Evolutionary conservation across 257 asterid genomes (phyloP).

Genomic region (Solanum sparsipilum): DNA sequence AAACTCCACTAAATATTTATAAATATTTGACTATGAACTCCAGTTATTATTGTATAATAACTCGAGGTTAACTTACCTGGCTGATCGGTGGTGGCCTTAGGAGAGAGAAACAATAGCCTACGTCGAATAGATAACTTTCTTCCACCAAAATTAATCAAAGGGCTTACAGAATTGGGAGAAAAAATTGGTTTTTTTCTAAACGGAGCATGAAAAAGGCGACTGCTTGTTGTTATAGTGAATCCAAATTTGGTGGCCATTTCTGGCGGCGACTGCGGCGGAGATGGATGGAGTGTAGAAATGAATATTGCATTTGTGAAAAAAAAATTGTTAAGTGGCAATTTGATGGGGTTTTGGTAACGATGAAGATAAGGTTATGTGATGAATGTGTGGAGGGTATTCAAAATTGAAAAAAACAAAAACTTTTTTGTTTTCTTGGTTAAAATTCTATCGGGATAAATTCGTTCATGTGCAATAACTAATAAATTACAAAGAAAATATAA

Average conservation of each 20-base stretch:
- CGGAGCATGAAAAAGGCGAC: slow-evolving; percentile 32
- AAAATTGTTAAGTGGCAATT: slow-evolving; percentile 2
- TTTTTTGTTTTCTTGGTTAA: background rate
- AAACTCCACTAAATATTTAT: background rate
- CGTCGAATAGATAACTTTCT: slow-evolving; percentile 22
- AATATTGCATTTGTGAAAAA: slow-evolving; percentile 23
- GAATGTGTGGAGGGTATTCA: slow-evolving; percentile 57
- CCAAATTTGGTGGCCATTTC: slow-evolving; percentile 72
- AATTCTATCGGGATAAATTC: background rate
- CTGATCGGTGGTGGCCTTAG: slow-evolving; percentile 76
- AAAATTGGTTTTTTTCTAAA: slow-evolving; percentile 25
- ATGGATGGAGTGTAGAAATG: slow-evolving; percentile 1
- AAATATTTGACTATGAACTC: background rate
- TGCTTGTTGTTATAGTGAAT: slow-evolving; percentile 34
- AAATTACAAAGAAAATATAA: background rate
- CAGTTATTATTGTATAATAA: background rate
- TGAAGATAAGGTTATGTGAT: slow-evolving; percentile 47
- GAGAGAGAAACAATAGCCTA: slow-evolving; percentile 31
- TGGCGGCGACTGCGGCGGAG: slow-evolving; percentile 5
- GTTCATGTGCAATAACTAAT: background rate
- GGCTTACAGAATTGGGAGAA: background rate
- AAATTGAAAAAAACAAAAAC: background rate
- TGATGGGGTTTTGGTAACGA: slow-evolving; percentile 17
- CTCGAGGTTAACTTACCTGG: slow-evolving; percentile 41
- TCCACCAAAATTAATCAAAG: slow-evolving; percentile 18